Conservation (phyloP, 352 stramenopile species). For the Globisporangium spinosum region DNA sequence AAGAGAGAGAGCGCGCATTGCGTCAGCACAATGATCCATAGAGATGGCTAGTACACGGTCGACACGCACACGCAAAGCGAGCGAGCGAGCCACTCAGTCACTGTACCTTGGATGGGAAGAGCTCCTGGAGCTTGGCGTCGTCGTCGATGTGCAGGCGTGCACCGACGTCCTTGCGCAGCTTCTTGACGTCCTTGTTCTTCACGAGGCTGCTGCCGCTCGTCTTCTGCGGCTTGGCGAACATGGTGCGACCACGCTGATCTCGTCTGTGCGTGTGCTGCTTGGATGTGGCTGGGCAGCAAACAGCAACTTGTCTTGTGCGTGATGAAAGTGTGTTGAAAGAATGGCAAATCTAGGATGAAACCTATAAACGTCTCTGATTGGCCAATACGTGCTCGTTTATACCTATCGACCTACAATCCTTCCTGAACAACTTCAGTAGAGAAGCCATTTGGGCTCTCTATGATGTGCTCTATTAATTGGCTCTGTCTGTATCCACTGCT, state of each 20-base stretch:
- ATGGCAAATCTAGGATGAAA: not conserved
- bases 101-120: conserved; percentile 45
- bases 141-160: conserved; percentile 38
- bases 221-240: conserved; percentile 83
- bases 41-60: not conserved
- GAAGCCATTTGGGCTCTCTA: not conserved
- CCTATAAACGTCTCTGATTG: not conserved
- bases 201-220: conserved; percentile 74
- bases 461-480: not conserved
- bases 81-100: not conserved
- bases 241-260: conserved; percentile 24
- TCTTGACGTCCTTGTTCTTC: conserved; percentile 86
- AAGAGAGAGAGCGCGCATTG: not conserved
- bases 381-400: not conserved
- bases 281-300: not conserved
- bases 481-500: not conserved
- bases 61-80: not conserved
- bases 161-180: conserved; percentile 62
- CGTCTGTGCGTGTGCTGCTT: not conserved
- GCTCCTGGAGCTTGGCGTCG: conserved; percentile 31
- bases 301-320: not conserved
- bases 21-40: not conserved
- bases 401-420: not conserved
- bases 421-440: not conserved
- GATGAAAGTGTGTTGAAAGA: not conserved